Evolutionary conservation across 805 yeast genomes (phyloP).

Genomic region (Candida awuae): DNA sequence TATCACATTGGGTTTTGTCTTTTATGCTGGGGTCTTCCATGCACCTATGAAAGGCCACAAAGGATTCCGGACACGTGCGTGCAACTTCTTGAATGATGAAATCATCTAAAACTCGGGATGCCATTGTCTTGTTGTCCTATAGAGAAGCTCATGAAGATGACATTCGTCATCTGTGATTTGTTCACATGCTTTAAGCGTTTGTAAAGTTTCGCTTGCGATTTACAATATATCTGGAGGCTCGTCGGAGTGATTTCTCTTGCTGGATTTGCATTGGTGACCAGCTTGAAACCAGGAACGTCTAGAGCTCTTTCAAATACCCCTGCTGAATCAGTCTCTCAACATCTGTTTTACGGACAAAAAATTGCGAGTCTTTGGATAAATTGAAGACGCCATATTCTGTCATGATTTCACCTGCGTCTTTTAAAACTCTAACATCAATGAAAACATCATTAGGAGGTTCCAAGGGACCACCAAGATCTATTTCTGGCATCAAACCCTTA

Average conservation of each 20-base stretch:
- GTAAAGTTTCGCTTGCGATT: too few relatives aligned
- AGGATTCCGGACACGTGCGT: constrained; percentile 63
- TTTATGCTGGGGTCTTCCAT: constrained; percentile 45
- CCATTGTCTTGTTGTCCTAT: too few relatives aligned
- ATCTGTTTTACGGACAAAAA: constrained; percentile 87
- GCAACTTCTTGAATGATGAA: constrained; percentile 74
- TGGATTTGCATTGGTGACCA: background rate
- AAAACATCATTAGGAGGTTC: constrained; percentile 89
- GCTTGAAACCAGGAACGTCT: background rate
- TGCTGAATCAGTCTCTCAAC: constrained; percentile 92
- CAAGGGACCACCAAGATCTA: constrained; percentile 82
- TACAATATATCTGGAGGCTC: background rate
- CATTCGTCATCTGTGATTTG: too few relatives aligned
- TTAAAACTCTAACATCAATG: constrained; percentile 86
- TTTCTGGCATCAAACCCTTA: constrained; percentile 71
- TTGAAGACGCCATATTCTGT: constrained; percentile 96
- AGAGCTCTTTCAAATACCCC: constrained; percentile 69
- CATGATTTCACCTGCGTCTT: constrained; percentile 94
- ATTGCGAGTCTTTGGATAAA: constrained; percentile 86
- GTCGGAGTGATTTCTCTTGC: background rate
- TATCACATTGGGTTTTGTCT: constrained; percentile 41
- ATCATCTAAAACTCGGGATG: constrained; percentile 56
- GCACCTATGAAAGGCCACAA: constrained; percentile 67
- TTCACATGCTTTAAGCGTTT: too few relatives aligned
- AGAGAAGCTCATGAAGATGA: too few relatives aligned